Evolutionary conservation across 2,329 filamentous ascomycete species (phyloP), one percentile per base, ranked within the genome.

Genomic region (Tolypocladium ovalisporum): DNA sequence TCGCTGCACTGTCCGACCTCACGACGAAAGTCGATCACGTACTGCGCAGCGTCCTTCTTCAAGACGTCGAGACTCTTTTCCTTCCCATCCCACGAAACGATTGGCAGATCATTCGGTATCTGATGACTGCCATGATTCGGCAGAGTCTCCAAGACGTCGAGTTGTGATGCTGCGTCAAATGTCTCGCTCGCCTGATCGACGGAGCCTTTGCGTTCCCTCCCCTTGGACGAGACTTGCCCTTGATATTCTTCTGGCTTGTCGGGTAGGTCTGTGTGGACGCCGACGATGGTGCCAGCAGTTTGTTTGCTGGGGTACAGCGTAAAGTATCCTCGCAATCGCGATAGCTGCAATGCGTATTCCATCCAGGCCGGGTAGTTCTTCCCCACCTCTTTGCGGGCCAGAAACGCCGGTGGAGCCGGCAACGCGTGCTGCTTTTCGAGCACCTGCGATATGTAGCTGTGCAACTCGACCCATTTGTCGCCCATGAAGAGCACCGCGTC

Each of bases 401-500:
- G 62, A 9, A 80, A 67, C 1, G 71, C 63, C 1, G 77, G 73
- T 2, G 71, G 65, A 1, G 69, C 63, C 9, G 72, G 63, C n/a
- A 64, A 65, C 0, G 62, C 56, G 39, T 72, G 70, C 47, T 76
- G 73, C 22, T 68, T 67, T 36, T 77, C 73, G 19, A 92, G 73
- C 8, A 85, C 76, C 53, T 81, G 79, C 13, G 87, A 82, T 2
- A 95, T 79, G 64, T 95, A 94, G 13, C 84, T 81, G 68, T 97
- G 91, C 12, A 96, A 79, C 63, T 96, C 89, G 15, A 82, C 75
- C 94, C 94, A 99, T 66, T 87, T 91, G 53, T 90, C 83, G 49
- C 92, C 91, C 57, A 94, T 85, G 68, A 93, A 87, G 12, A 99
- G 77, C 13, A 86, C 83, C 1, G 93, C 92, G 61, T 94, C 88